Percentiles rank a stretch among this genome's conserved stretches.
These are phyloP conservation scores for Linanthus parryae DNA, from an alignment of 148 eudicot species.

Conservation along the genomic window DNA sequence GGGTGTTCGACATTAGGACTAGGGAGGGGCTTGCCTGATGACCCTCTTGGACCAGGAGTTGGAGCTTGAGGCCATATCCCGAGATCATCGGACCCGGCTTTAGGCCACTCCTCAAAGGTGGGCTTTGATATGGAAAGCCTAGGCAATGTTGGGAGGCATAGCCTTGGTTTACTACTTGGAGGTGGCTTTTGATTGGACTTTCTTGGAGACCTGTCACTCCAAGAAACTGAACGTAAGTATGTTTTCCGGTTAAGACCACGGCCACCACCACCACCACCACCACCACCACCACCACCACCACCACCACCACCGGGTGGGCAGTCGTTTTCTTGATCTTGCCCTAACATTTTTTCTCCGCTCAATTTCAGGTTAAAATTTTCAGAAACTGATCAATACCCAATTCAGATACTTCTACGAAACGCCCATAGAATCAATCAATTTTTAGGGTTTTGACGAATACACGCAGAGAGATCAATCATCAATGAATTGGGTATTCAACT, in stretches of 20 bases:
- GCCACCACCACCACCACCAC: background rate
- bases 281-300: constrained; percentile 9
- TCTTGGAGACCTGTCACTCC: constrained; percentile 63
- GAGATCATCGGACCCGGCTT: constrained; percentile 88
- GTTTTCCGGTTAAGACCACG: constrained; percentile 25
- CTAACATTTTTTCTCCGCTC: constrained; percentile 38
- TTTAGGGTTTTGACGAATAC: too few relatives aligned
- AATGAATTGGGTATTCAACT: too few relatives aligned
- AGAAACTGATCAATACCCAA: constrained; percentile 20
- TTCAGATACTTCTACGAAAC: constrained; percentile 29
- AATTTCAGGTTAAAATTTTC: constrained; percentile 1
- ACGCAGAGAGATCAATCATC: too few relatives aligned
- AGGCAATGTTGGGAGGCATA: constrained; percentile 68
- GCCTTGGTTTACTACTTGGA: constrained; percentile 48
- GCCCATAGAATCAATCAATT: constrained; percentile 12
- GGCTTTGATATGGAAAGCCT: constrained; percentile 68
- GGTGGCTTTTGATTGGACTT: constrained; percentile 38
- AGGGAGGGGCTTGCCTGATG: constrained; percentile 15
- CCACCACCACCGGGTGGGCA: constrained; percentile 12
- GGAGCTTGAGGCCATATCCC: constrained; percentile 87
- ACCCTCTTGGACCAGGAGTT: constrained; percentile 63
- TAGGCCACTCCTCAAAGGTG: constrained; percentile 81
- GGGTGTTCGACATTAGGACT: constrained; percentile 10
- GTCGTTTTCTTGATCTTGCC: constrained; percentile 32
- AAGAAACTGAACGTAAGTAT: constrained; percentile 64